These are phyloP conservation scores for Candolleomyces eurysporus DNA, from an alignment of 768 basidiomycete species.

Conservation along the genomic window DNA sequence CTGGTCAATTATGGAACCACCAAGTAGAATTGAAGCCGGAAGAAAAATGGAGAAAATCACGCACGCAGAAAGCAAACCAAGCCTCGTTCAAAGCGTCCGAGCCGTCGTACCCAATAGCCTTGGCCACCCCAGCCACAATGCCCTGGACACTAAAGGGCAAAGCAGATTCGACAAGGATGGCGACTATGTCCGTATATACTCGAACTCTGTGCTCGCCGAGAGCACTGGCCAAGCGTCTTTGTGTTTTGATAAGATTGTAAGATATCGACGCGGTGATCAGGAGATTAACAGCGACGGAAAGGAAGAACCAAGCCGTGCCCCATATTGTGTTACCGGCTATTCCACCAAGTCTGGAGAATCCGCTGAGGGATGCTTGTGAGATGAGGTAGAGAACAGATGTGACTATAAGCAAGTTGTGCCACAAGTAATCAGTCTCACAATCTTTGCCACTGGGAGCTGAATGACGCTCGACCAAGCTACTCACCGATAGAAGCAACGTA, in stretches of 20 bases:
- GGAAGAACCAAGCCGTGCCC: background rate
- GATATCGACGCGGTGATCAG: background rate
- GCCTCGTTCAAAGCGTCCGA: background rate
- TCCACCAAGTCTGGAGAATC: no score
- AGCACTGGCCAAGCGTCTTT: background rate
- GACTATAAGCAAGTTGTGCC: no score
- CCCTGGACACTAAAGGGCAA: background rate
- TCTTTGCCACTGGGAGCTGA: no score
- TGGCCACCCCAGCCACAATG: background rate
- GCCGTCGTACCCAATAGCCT: background rate
- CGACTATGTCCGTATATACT: background rate
- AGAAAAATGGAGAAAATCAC: background rate
- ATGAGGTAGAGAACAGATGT: background rate
- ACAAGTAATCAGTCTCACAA: no score
- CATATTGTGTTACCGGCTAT: background rate
- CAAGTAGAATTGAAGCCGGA: no score
- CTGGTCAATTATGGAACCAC: background rate
- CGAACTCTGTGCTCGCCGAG: background rate
- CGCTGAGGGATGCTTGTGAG: background rate
- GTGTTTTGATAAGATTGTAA: slow-evolving; percentile 3
- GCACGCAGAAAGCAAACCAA: background rate
- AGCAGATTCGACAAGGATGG: slow-evolving; percentile 1
- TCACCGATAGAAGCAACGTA: background rate
- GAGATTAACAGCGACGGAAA: background rate
- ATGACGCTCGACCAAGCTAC: no score